phyloP scores from a whole-genome alignment of 768 basidiomycete genomes.

The Macrolepiota dolichaula region DNA sequence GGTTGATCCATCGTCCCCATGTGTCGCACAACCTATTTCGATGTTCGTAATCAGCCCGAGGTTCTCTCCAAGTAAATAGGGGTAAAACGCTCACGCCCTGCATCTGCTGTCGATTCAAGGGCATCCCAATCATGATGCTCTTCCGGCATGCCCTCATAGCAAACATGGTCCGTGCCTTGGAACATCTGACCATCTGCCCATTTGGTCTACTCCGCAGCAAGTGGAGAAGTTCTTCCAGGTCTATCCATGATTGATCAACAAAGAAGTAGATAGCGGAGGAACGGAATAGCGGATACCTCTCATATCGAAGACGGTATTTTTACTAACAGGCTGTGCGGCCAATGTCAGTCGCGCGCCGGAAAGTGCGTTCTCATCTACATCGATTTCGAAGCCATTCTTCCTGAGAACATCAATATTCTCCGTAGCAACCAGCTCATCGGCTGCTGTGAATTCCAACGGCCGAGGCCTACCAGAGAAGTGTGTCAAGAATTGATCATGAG shows the following conservation, averaged over 20 bases:
- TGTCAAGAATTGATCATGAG: neutral
- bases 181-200: constrained; percentile 86
- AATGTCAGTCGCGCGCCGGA: constrained; percentile 53
- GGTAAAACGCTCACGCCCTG: constrained; percentile 43
- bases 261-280: neutral
- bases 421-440: constrained; percentile 83
- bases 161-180: constrained; percentile 94
- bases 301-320: constrained; percentile 84
- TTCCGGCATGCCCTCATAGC: constrained; percentile 94
- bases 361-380: constrained; percentile 41
- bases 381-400: constrained; percentile 88
- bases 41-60: constrained; percentile 1
- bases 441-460: constrained; percentile 77
- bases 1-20: constrained; percentile 86
- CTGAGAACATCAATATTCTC: constrained; percentile 85
- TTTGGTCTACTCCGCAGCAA: constrained; percentile 74
- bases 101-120: constrained; percentile 80
- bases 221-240: constrained; percentile 90
- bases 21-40: constrained; percentile 66
- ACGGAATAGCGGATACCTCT: constrained; percentile 53
- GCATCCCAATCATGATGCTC: constrained; percentile 94
- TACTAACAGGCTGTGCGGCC: constrained; percentile 86
- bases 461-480: constrained; percentile 57
- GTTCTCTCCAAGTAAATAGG: neutral
- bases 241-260: constrained; percentile 34